These are phyloP conservation scores for Ophiostoma ips DNA, from an alignment of 2,329 filamentous ascomycete genomes.

Conservation along the genomic window DNA sequence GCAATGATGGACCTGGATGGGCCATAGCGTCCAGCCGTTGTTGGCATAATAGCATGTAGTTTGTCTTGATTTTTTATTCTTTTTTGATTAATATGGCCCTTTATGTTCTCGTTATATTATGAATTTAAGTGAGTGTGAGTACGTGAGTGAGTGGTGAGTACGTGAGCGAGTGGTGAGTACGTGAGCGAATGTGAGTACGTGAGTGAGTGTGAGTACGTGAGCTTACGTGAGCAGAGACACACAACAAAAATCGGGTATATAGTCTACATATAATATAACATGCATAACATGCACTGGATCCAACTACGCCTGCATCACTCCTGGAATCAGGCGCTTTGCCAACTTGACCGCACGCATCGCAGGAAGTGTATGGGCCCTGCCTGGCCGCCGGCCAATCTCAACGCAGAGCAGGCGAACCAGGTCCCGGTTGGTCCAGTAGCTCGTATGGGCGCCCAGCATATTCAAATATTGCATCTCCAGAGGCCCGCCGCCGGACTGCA, in stretches of 20 bases:
- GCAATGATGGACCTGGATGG: slow-evolving; percentile 24
- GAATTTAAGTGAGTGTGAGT: too few relatives aligned
- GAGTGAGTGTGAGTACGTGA: too few relatives aligned
- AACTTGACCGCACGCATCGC: slow-evolving; percentile 46
- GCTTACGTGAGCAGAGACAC: too few relatives aligned
- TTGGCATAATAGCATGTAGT: not conserved
- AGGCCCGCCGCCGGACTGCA: slow-evolving; percentile 71
- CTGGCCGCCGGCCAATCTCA: slow-evolving; percentile 66
- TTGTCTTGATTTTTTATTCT: not conserved
- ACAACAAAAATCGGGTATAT: too few relatives aligned
- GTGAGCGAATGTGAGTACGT: too few relatives aligned
- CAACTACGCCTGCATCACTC: not conserved
- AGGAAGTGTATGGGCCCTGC: slow-evolving; percentile 44
- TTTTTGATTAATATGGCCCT: too few relatives aligned
- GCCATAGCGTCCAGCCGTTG: not conserved
- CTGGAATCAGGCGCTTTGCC: slow-evolving; percentile 23
- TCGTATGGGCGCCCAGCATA: slow-evolving; percentile 90
- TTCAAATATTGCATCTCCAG: slow-evolving; percentile 93
- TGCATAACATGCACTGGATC: too few relatives aligned
- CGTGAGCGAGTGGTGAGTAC: too few relatives aligned
- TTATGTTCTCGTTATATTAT: too few relatives aligned
- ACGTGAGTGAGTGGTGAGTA: too few relatives aligned
- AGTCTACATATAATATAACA: too few relatives aligned
- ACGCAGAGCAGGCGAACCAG: slow-evolving; percentile 83
- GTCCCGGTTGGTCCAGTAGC: slow-evolving; percentile 80